Base-by-base conservation (phyloP, 768 basidiomycete genomes). In the Antrodiella citrinella region DNA sequence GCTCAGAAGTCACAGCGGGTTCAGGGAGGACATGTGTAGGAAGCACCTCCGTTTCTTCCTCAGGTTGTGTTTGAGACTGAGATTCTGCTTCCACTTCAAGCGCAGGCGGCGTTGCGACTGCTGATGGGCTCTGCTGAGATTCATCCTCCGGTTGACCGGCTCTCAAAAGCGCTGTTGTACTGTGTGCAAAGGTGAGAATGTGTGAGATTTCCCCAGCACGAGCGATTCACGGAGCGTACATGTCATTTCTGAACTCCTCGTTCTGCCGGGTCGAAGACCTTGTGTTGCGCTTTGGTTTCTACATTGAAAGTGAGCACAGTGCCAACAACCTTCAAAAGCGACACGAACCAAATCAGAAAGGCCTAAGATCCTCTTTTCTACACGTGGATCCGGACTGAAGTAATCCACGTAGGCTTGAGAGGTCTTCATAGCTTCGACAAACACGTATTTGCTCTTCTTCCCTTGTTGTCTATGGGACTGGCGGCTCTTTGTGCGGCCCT, bases 351-450 rank as follows among this genome's bases (percentile, higher is more conserved):
- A 59, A 58, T 81, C 72, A 35, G 72, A 66, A 24, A 89, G 57
- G n/a, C 79, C 82, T 38, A 89, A 63, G 48, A 87, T 62, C 22
- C 70, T 72, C 57, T 68, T 77, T 66, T 88, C 86, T 30, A 78
- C 73, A 21, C 75, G 69, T 5, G 69, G 70, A 50, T 77, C 72
- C 26, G 83, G 80, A 51, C 78, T 71, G 66, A 91, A 91, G 59
- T 89, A 87, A 58, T 88, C 77, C 26, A 66, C 58, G 62, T 87
- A 90, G 48, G 66, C 71, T 41, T 67, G 52, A 9, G 70, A 71
- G 40, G 65, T 63, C 44, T 72, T 68, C 30, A 73, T 72, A 9
- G 71, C 62, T 35, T 62, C 66, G 50, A 84, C 74, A 63, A 88
- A 86, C 11, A 72, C 62, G 54, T 81, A 88, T 60, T 69, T 72